These are phyloP conservation scores for Daldinia decipiens DNA, from an alignment of 495 filamentous ascomycete genomes.

Conservation along the genomic window DNA sequence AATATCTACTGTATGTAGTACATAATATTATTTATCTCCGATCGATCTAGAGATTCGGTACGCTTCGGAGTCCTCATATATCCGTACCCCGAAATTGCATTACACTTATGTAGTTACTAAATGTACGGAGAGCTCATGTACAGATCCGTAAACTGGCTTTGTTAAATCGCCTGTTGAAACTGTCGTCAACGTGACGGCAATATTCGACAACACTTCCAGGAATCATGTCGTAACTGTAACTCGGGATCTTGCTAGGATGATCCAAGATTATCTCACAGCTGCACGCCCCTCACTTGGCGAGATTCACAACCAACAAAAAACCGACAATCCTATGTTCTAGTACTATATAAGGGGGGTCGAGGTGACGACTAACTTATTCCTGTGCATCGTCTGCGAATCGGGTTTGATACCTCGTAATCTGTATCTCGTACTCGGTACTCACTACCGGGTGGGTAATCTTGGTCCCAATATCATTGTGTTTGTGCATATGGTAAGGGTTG, in stretches of 20 bases:
- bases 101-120: no score
- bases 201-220: background rate
- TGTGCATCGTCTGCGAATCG: background rate
- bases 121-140: no score
- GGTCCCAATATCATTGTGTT: background rate
- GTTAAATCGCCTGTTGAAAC: background rate
- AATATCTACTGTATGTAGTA: background rate
- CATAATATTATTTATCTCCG: background rate
- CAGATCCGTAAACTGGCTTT: no score
- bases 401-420: background rate
- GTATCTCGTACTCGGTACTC: background rate
- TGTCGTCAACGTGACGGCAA: background rate
- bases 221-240: background rate
- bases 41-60: background rate
- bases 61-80: slow-evolving; percentile 17
- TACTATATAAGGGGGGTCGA: background rate
- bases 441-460: background rate
- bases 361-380: no score
- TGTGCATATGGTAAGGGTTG: background rate
- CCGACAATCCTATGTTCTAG: background rate
- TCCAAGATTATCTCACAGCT: slow-evolving; percentile 1
- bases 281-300: background rate
- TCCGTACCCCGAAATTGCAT: slow-evolving; percentile 20
- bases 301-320: background rate
- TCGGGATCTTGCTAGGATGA: background rate